phyloP scores from a whole-genome alignment of 306 rosid genomes.

The Cucurbita ficifolia region DNA sequence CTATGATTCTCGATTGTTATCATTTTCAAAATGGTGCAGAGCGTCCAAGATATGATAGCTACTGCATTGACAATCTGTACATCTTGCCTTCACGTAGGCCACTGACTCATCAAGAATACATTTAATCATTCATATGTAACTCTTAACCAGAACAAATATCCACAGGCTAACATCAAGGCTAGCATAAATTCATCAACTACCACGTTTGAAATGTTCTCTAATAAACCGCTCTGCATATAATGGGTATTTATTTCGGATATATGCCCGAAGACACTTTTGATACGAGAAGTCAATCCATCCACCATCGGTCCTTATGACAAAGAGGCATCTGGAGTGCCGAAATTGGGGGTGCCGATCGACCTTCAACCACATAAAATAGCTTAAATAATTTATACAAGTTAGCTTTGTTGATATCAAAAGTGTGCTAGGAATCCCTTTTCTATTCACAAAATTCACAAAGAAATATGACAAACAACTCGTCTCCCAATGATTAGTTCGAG shows the following conservation, averaged over 20 bases:
- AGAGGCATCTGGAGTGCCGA: constrained; percentile 59
- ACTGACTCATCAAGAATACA: background rate
- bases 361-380: constrained; percentile 31
- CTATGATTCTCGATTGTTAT: constrained; percentile 21
- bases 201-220: constrained; percentile 61
- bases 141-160: background rate
- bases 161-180: constrained; percentile 8
- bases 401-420: background rate
- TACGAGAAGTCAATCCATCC: constrained; percentile 87
- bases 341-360: constrained; percentile 87
- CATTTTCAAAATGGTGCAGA: constrained; percentile 19
- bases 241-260: constrained; percentile 65
- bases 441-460: background rate
- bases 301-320: constrained; percentile 78
- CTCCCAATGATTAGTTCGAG: background rate
- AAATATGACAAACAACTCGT: background rate
- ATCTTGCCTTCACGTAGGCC: constrained; percentile 12
- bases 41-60: constrained; percentile 22
- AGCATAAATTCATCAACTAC: constrained; percentile 31
- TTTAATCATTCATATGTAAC: background rate
- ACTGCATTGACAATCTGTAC: constrained; percentile 19
- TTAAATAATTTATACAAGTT: background rate
- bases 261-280: constrained; percentile 70
- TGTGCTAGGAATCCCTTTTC: background rate
- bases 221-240: constrained; percentile 62